Evolutionary conservation across 108 stramenopile species (phyloP).

Genomic region (Fistulifera solaris): DNA sequence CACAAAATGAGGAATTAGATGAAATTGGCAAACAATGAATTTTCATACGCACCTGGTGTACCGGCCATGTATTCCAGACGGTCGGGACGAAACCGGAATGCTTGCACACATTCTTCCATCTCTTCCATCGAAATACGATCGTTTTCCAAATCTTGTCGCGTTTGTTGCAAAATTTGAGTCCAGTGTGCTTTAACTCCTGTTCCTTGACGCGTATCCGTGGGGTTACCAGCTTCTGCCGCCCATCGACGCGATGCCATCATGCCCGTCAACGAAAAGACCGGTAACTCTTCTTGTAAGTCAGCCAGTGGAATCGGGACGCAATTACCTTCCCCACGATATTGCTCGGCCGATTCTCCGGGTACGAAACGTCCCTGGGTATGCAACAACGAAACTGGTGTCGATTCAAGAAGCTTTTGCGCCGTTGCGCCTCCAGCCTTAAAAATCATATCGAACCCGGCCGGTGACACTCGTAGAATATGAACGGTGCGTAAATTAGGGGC

Average conservation of each 20-base stretch:
- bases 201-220: no score
- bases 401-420: not conserved
- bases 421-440: slow-evolving; percentile 23
- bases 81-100: slow-evolving; percentile 32
- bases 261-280: slow-evolving; percentile 25
- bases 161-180: slow-evolving; percentile 41
- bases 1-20: no score
- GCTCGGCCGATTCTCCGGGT: slow-evolving; percentile 40
- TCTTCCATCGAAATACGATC: slow-evolving; percentile 28
- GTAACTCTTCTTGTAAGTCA: slow-evolving; percentile 25
- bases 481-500: slow-evolving; percentile 45
- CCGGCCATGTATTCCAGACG: slow-evolving; percentile 45
- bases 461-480: slow-evolving; percentile 38
- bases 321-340: slow-evolving; percentile 43
- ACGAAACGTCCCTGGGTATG: slow-evolving; percentile 36
- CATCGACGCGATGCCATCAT: slow-evolving; percentile 33
- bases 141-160: slow-evolving; percentile 32
- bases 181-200: slow-evolving; percentile 16
- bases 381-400: slow-evolving; percentile 21
- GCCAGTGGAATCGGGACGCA: slow-evolving; percentile 22
- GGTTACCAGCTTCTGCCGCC: no score
- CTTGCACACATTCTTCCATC: slow-evolving; percentile 23
- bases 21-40: no score
- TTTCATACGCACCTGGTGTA: slow-evolving; percentile 29
- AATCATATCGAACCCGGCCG: slow-evolving; percentile 42